These are phyloP conservation scores for Colletotrichum neosansevieriae DNA, from an alignment of 2,329 filamentous ascomycete species.

Conservation along the genomic window DNA sequence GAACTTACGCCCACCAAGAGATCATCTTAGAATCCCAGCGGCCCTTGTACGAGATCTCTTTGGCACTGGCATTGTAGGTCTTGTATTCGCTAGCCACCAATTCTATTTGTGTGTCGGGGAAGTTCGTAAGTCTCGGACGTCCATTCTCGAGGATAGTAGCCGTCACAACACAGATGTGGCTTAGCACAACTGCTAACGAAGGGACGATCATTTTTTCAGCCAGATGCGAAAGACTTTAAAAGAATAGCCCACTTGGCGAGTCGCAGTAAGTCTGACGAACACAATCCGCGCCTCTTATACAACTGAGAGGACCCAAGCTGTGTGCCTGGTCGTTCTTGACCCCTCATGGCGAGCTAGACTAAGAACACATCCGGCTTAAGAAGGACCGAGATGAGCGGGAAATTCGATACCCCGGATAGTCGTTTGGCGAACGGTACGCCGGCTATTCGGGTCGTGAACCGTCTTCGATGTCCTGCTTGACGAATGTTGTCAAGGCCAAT, in stretches of 20 bases:
- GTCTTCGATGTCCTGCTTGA: neutral
- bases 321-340: conserved; percentile 4
- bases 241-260: neutral
- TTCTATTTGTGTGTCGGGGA: conserved; percentile 55
- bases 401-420: neutral
- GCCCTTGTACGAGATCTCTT: conserved; percentile 71
- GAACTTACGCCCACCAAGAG: conserved; percentile 70
- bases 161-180: conserved; percentile 41
- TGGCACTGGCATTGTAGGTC: conserved; percentile 62
- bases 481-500: neutral
- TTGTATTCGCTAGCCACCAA: conserved; percentile 49
- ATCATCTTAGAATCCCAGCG: conserved; percentile 71
- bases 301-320: neutral
- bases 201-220: conserved; percentile 17
- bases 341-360: conserved; percentile 22
- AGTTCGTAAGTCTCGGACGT: conserved; percentile 55
- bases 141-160: conserved; percentile 56
- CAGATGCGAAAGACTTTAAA: neutral
- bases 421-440: conserved; percentile 4
- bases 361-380: conserved; percentile 13
- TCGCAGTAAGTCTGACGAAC: neutral
- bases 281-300: conserved; percentile 7
- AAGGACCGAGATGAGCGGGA: conserved; percentile 34
- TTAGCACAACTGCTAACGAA: conserved; percentile 40
- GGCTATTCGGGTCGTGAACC: conserved; percentile 27